phyloP scores from a whole-genome alignment of 2,329 filamentous ascomycete species.

The Onygenales sp. region DNA sequence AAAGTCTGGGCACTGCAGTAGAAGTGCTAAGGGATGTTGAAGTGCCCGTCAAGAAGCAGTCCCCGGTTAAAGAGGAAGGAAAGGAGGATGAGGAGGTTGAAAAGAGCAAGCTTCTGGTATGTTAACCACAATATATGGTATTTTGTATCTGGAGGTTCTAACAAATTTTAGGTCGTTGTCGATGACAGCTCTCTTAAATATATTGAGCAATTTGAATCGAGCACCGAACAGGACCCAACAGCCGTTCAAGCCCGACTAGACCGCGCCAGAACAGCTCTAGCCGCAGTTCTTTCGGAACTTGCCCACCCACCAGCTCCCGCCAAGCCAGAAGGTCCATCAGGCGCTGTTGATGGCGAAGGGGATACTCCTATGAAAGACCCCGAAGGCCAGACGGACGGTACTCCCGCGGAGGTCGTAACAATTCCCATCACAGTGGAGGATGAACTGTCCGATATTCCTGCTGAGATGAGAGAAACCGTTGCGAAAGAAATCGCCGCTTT shows the following conservation, averaged over 20 bases:
- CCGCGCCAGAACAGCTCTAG: slow-evolving; percentile 57
- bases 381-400: slow-evolving; percentile 46
- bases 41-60: slow-evolving; percentile 70
- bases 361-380: slow-evolving; percentile 61
- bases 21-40: slow-evolving; percentile 75
- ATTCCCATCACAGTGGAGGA: slow-evolving; percentile 83
- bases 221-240: slow-evolving; percentile 52
- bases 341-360: slow-evolving; percentile 50
- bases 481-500: slow-evolving; percentile 91
- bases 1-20: slow-evolving; percentile 75
- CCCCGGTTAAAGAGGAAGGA: slow-evolving; percentile 29
- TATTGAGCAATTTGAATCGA: slow-evolving; percentile 68
- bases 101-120: slow-evolving; percentile 59
- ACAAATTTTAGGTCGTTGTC: slow-evolving; percentile 48
- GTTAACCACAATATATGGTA: slow-evolving; percentile 11
- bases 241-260: slow-evolving; percentile 60
- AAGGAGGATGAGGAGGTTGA: slow-evolving; percentile 46
- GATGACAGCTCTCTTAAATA: slow-evolving; percentile 78
- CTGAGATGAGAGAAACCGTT: slow-evolving; percentile 92
- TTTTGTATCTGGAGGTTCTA: slow-evolving; percentile 7
- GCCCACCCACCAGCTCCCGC: slow-evolving; percentile 54
- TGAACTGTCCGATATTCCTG: slow-evolving; percentile 87
- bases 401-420: slow-evolving; percentile 72
- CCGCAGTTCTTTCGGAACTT: slow-evolving; percentile 59
- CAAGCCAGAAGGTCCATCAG: slow-evolving; percentile 34